Evolutionary conservation across 805 yeast species (phyloP), one percentile per base, ranked within the genome.

Genomic region (Lipomyces sp.): DNA sequence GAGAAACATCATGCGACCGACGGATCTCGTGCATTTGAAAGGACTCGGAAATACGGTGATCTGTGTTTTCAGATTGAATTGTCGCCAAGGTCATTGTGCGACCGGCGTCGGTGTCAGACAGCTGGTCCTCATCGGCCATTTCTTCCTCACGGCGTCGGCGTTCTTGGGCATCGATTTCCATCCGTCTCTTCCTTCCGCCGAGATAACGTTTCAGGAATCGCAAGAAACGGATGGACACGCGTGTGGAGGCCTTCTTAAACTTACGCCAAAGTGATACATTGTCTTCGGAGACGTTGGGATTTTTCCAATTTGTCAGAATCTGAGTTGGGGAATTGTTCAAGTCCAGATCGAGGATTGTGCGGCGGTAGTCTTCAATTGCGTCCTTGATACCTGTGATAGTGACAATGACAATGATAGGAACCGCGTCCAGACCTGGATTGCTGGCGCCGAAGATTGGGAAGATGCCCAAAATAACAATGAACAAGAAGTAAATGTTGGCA

Each of bases 401-500:
- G 24, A 90, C 92, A 80, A 90, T 89, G 64, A 90, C 93, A 75
- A 89, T 88, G 75, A 90, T 84, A 2, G 96, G 96, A 42, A 89
- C 93, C 2, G 92, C 90, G 29, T 90, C 88, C 73, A 90, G 79
- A 1, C 86, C 94, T 0, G 95, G 92, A 66, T 81, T 81, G 39
- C 85, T 82, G 29, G 88, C 92, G 57, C 96, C 96, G 75, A 90
- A 90, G 57, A 90, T 85, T 68, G 86, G 81, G 76, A 88, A 87
- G 37, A 83, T 84, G 59, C 75, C 69, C 69, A 94, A 79, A 70
- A 94, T 87, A 74, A 88, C 88, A 79, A 91, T 81, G 45, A 87
- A 80, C 73, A 94, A 80, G 83, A 94, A 94, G 80, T 92, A 94
- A 60, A 91, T 80, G 78, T 94, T 94, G 55, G 99, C 99, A 69